Evolutionary conservation across 345 rosid species (phyloP), one percentile per base, ranked within the genome.

Genomic region (Heritiera fomes): DNA sequence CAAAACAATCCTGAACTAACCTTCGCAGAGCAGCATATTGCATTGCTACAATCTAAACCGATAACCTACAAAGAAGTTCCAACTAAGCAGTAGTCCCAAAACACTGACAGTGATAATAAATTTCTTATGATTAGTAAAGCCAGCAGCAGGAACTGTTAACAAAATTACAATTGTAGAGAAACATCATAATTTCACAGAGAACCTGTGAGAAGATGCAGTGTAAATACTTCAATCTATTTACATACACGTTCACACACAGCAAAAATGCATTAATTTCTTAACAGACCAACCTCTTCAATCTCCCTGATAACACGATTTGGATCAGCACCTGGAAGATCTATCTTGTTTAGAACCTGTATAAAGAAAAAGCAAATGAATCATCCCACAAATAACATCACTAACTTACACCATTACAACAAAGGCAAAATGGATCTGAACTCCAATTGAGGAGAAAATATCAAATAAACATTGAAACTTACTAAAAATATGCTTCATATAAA

Each of bases 251-350:
- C 4, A 18, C 23, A 53, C 45, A 56, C 45, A 14, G 5, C 56
- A 75, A 8, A 59, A 13, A 46, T 47, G 68, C 71, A 49, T 69
- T 38, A 82, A 77, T 53, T 38, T 56, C 62, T 55, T 32, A 62
- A 80, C 80, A 78, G 75, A 87, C 96, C 88, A 85, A 93, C 99
- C 99, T 96, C 99, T 88, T 96, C 98, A 85, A 96, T 93, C 90
- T 96, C 99, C 86, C 78, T 85, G 79, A 85, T 61, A 75, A 96
- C 93, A 65, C 88, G 87, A 76, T 89, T 95, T 71, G 99, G 98
- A 71, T 92, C 97, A 58, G 99, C 98, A 41, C 99, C 97, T 56
- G 98, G 99, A 82, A 95, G 99, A 84, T 95, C 99, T 88, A 95
- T 93, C 87, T 95, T 96, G 91, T 96, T 94, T 83, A 96, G 81